Base-by-base conservation (phyloP, 2,329 filamentous ascomycete genomes). In the Claviceps humidiphila region DNA sequence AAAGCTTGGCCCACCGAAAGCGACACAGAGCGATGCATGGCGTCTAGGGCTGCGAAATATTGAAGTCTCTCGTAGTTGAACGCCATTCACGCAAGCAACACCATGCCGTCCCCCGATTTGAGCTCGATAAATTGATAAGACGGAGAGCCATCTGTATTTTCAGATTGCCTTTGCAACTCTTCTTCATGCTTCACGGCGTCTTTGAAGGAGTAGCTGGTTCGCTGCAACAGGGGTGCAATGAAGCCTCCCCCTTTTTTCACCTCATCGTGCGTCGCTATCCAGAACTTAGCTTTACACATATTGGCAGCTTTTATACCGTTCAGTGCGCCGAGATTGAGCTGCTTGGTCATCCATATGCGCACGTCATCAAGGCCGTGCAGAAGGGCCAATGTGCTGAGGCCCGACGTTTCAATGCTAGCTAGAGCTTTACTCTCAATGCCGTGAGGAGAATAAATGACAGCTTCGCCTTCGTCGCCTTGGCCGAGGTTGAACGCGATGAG, bases 221-320 rank as follows among this genome's bases (percentile, higher is more conserved):
- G 60, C 43, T 63, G 62, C 50, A 81, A 58, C 42, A 82, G 71
- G 55, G 67, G 64, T 66, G 76, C 73, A 9, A 84, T 73, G 5
- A 84, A 58, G 0, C 81, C 80, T 0, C 72, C 72, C 0, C 78
- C 80, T 51, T 64, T 73, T 64, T 84, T 84, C 4, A 77, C 67
- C 62, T 84, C 81, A 57, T 84, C 81, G 58, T 85, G 81, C 26
- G 82, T 85, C 0, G 74, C 74, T 17, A 85, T 65, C 82, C 81
- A 85, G 58, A 84, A 85, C 57, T 69, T 74, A 0, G 79, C 76
- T 2, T 71, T 67, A 34, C 78, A 64, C 4, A 74, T 64, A 16
- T 71, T 64, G 53, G 79, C 79, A 3, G 77, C 76, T 53, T 75
- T 68, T 16, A 83, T 64, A 0, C 78, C 82, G 58, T 84, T 85